Base-by-base conservation (phyloP, 352 stramenopile species). In the Phytopythium sindhum region DNA sequence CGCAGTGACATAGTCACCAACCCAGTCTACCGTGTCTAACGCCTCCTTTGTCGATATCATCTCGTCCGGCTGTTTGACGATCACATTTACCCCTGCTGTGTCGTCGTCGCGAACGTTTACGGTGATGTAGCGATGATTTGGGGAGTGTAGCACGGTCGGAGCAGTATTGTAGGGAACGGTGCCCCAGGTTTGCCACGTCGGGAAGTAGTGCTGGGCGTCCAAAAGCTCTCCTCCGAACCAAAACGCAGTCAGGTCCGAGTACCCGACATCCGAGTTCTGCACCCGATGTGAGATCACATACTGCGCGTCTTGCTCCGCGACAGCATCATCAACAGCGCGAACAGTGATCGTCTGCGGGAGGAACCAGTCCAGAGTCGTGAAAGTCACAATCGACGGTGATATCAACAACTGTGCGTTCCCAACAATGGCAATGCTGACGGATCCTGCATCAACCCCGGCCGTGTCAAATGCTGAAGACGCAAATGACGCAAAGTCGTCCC, bases 101-200 rank as follows among this genome's bases (percentile, higher is more conserved):
- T 93, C 82, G 45, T 88, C 75, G 52, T 90, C 78, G 21, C 57
- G 21, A 3, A 91, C 72, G 4, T 65, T 52, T 8, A 90, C 74
- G 41, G 87, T 90, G 14, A 93, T 67, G 0, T 29, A 53, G 11
- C 57, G 63, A 48, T 90, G 81, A 37, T 69, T 35, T 0, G 84
- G 84, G 4, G 77, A 77, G 21, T 85, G 54, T 0, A 90, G 33
- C 6, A 90, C 64, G 11, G 70, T 77, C 12, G 84, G 82, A 11
- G 89, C 29, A 12, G 66, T 58, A 60, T 93, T 93, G 63, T 90
- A 93, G 28, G 81, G 80, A n/a, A 90, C 71, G 11, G 2, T 64
- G 21, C 67, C 54, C 9, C 44, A 26, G 50, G 53, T 55, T 37
- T 64, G 65, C 72, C 75, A 79, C 0, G n/a, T 21, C 28, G 77